Base-by-base conservation (phyloP, 352 stramenopile genomes). In the Saprolegnia diclina region DNA sequence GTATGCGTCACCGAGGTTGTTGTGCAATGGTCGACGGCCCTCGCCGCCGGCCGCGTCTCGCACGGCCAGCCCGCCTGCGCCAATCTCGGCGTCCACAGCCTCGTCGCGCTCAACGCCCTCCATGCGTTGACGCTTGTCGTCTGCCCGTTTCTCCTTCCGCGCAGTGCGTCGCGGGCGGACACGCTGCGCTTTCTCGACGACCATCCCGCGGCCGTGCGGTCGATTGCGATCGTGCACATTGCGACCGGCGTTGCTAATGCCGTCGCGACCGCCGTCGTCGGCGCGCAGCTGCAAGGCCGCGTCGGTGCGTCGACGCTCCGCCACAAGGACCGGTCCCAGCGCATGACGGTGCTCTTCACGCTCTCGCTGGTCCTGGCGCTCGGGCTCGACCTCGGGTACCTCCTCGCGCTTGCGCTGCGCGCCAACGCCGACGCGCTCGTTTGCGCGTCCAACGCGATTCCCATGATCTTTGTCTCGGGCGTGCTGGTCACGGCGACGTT, bases 1-100 rank as follows among this genome's bases (percentile, higher is more conserved):
- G 24, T 35, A 7, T 59, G 52, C 35, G n/a, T 59, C 24, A 40
- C 52, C 24, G 52, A 59, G 52, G 35, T 59, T 11, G 35, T 59
- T 16, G 11, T 59, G 1, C 52, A 59, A 24, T 59, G 52, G 52
- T 16, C 52, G 24, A 16, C 13, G 52, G 52, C 52, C 11, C 24
- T 59, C 24, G 24, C 52, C 13, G 52, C 52, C 16, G 52, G 52
- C 3, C 35, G 24, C 24, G 52, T 59, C 35, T 26, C 52, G 13
- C 52, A 59, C 24, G 24, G 11, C 24, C 35, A 59, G 11, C 52
- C 52, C 35, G 13, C 52, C 11, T 59, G n/a, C 35, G 13, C 24
- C 24, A 59, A 14, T 3, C 3, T 42, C 35, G 52, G 35, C 16
- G 11, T 11, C 35, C 11, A 59, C 16, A n/a, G 24, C 16, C 24